Evolutionary conservation across 2,329 filamentous ascomycete species (phyloP).

Genomic region (Lecanicillium sp.): DNA sequence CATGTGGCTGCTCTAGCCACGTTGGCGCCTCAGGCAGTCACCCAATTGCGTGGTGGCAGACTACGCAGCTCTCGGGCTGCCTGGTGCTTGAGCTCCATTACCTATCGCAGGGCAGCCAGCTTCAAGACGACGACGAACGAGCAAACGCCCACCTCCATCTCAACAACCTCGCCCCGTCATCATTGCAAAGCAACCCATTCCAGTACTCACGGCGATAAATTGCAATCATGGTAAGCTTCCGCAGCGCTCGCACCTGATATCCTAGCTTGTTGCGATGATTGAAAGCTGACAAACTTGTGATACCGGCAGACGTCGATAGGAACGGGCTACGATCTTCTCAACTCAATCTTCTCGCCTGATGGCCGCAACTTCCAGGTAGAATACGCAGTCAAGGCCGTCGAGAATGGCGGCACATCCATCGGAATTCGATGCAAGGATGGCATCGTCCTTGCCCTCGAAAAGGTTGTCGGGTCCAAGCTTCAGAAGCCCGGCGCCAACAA

Average conservation of each 20-base stretch:
- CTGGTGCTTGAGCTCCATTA: conserved; percentile 20
- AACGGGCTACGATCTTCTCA: conserved; percentile 97
- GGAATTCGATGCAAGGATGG: conserved; percentile 97
- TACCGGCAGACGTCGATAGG: conserved; percentile 95
- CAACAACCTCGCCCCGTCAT: no score
- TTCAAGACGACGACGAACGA: conserved; percentile 14
- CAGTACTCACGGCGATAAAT: conserved; percentile 5
- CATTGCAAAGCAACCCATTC: conserved; percentile 1
- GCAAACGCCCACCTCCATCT: conserved; percentile 11
- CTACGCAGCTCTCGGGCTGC: conserved; percentile 36
- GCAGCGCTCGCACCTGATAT: no score
- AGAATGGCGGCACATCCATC: conserved; percentile 93
- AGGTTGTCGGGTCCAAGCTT: conserved; percentile 91
- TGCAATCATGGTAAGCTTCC: conserved; percentile 25
- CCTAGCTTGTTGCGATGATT: conserved; percentile 6
- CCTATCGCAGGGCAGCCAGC: conserved; percentile 3
- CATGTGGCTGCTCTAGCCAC: conserved; percentile 11
- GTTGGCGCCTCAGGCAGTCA: conserved; percentile 22
- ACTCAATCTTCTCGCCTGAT: conserved; percentile 99
- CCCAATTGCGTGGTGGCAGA: conserved; percentile 15
- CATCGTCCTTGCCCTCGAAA: conserved; percentile 92
- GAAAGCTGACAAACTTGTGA: not conserved
- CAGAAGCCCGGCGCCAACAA: conserved; percentile 94
- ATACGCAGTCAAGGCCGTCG: conserved; percentile 97
- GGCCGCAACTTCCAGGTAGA: conserved; percentile 99